phyloP scores from a whole-genome alignment of 1,139 yeast species.

The Taphrina flavorubra region DNA sequence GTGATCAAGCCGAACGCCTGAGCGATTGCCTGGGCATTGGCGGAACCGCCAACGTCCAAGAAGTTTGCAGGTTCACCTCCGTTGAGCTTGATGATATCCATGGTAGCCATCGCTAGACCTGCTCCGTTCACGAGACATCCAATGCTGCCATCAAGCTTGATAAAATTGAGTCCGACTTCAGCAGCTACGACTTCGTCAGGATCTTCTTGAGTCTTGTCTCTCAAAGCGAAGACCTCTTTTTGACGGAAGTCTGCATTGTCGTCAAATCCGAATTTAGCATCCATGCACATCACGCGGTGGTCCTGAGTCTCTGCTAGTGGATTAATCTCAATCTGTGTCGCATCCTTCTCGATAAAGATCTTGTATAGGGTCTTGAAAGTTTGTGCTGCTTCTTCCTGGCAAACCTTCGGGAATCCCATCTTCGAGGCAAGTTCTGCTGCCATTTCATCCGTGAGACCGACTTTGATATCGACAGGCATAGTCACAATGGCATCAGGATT shows the following conservation, averaged over 20 bases:
- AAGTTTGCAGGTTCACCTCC: constrained; percentile 99
- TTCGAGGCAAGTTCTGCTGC: constrained; percentile 78
- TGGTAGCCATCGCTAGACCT: constrained; percentile 99
- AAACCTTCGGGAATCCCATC: constrained; percentile 79
- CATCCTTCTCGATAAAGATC: constrained; percentile 87
- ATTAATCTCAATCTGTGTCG: constrained; percentile 98
- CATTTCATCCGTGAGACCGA: constrained; percentile 78
- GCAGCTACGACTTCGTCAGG: constrained; percentile 95
- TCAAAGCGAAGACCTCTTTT: constrained; percentile 91
- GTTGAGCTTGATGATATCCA: constrained; percentile 97
- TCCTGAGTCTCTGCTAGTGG: constrained; percentile 94
- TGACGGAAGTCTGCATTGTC: constrained; percentile 97
- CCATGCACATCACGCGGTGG: constrained; percentile 94
- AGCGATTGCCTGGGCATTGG: constrained; percentile 97
- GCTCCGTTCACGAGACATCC: constrained; percentile 98
- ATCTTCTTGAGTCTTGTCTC: constrained; percentile 97
- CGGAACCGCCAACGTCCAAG: constrained; percentile 99
- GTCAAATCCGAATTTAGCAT: constrained; percentile 97
- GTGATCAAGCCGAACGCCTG: constrained; percentile 93
- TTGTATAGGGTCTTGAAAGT: constrained; percentile 85
- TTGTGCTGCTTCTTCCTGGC: constrained; percentile 85
- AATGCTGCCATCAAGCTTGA: constrained; percentile 96
- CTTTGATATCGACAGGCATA: constrained; percentile 75
- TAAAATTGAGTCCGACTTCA: constrained; percentile 88
- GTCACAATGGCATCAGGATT: constrained; percentile 93